A percentile compares a stretch with the other conserved stretches of the same genome.
Evolutionary conservation across 441 rosid genomes (phyloP).

Genomic region (Brassica balearica): DNA sequence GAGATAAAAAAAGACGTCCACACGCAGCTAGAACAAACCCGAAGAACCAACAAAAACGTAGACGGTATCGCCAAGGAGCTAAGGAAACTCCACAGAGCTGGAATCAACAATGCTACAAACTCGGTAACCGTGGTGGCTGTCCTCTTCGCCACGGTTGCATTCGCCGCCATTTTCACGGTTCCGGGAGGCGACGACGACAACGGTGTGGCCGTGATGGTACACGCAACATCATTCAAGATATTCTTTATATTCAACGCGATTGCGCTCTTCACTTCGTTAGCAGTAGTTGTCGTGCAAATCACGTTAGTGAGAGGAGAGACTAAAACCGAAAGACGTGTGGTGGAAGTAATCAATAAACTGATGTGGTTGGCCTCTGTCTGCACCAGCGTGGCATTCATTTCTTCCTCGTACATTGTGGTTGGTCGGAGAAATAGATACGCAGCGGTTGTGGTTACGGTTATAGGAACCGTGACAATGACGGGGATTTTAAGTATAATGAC

Average conservation of each 20-base stretch:
- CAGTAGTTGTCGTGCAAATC: slow-evolving; percentile 92
- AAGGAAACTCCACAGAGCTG: slow-evolving; percentile 75
- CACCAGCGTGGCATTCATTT: slow-evolving; percentile 74
- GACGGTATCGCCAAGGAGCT: slow-evolving; percentile 82
- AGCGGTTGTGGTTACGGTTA: slow-evolving; percentile 70
- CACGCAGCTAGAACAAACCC: slow-evolving; percentile 84
- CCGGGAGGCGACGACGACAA: slow-evolving; percentile 76
- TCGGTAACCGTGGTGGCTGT: slow-evolving; percentile 92
- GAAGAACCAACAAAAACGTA: slow-evolving; percentile 80
- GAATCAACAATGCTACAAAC: slow-evolving; percentile 92
- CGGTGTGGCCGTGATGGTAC: slow-evolving; percentile 65
- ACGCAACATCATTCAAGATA: slow-evolving; percentile 60
- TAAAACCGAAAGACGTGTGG: slow-evolving; percentile 75
- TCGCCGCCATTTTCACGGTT: slow-evolving; percentile 81
- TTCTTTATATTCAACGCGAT: slow-evolving; percentile 75
- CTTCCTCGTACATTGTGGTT: slow-evolving; percentile 84
- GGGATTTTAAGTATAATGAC: slow-evolving; percentile 82
- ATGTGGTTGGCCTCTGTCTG: slow-evolving; percentile 96
- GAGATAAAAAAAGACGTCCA: slow-evolving; percentile 83
- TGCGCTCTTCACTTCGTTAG: slow-evolving; percentile 86
- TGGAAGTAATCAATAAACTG: slow-evolving; percentile 84
- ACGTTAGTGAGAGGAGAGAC: slow-evolving; percentile 87
- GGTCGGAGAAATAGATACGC: slow-evolving; percentile 79
- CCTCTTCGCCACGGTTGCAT: slow-evolving; percentile 93
- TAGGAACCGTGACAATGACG: slow-evolving; percentile 76